Conservation (phyloP, 2,329 filamentous ascomycete genomes). For the Drechmeria coniospora region DNA sequence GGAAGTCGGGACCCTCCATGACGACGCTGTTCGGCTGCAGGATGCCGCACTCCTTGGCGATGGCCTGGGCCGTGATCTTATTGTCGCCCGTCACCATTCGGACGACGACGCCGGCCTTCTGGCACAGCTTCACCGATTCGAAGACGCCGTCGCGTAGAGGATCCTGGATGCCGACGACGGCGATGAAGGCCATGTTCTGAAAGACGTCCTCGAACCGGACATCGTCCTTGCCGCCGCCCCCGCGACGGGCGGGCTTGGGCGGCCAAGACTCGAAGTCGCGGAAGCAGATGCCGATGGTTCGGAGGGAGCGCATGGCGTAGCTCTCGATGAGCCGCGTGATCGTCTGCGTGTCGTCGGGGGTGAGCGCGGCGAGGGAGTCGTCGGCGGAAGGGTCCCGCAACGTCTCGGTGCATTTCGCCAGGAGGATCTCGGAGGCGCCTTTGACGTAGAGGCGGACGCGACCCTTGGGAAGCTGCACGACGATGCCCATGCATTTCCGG, state of each 20-base stretch:
- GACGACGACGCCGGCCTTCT: slow-evolving; percentile 61
- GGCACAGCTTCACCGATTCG: slow-evolving; percentile 57
- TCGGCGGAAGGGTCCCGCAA: slow-evolving; percentile 33
- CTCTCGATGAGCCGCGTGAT: slow-evolving; percentile 55
- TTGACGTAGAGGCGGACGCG: slow-evolving; percentile 44
- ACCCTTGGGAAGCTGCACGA: slow-evolving; percentile 35
- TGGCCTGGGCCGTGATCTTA: slow-evolving; percentile 61
- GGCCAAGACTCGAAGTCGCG: slow-evolving; percentile 79
- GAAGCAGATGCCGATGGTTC: slow-evolving; percentile 74
- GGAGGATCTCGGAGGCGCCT: slow-evolving; percentile 50
- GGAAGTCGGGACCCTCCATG: slow-evolving; percentile 67
- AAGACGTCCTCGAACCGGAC: slow-evolving; percentile 54
- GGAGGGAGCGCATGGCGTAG: slow-evolving; percentile 66
- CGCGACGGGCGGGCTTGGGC: slow-evolving; percentile 42
- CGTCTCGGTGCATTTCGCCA: slow-evolving; percentile 37
- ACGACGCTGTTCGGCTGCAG: slow-evolving; percentile 51
- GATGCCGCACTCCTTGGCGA: slow-evolving; percentile 66
- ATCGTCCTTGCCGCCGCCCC: slow-evolving; percentile 41
- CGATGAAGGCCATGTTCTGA: slow-evolving; percentile 50
- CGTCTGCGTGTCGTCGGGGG: slow-evolving; percentile 35
- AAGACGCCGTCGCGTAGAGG: slow-evolving; percentile 61
- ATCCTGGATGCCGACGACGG: slow-evolving; percentile 68
- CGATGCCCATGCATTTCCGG: slow-evolving; percentile 56
- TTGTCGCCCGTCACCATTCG: slow-evolving; percentile 83
- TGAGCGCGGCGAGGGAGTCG: slow-evolving; percentile 26